Conservation (phyloP, 441 rosid genomes). For the Erodium chrysanthum region DNA sequence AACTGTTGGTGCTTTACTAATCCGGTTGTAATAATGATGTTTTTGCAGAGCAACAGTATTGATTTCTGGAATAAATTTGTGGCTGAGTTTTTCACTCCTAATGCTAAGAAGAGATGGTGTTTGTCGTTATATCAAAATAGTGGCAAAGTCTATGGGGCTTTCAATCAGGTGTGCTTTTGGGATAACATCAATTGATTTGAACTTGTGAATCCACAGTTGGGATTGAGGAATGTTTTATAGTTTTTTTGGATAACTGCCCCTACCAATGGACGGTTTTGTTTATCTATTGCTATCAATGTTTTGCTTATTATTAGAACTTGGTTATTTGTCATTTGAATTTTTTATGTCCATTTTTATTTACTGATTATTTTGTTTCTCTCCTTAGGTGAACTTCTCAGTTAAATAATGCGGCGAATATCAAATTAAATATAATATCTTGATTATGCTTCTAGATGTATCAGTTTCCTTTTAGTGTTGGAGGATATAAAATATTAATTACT, state of each 20-base stretch:
- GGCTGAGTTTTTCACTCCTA: slow-evolving; percentile 47
- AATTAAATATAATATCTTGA: not conserved
- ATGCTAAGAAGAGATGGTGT: slow-evolving; percentile 55
- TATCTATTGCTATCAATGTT: not conserved
- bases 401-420: not conserved
- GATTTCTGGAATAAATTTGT: slow-evolving; percentile 58
- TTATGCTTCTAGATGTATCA: not conserved
- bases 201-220: not conserved
- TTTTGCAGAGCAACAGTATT: slow-evolving; percentile 45
- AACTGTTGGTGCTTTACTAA: slow-evolving; percentile 6
- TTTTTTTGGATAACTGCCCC: not conserved
- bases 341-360: not conserved
- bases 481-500: slow-evolving; percentile 14
- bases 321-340: not conserved
- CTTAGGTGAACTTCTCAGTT: not conserved
- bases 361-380: not conserved
- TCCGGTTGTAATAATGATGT: not conserved
- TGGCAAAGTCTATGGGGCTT: slow-evolving; percentile 52
- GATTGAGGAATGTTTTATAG: not conserved
- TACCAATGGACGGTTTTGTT: not conserved
- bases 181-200: not conserved
- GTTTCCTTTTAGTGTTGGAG: not conserved
- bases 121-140: slow-evolving; percentile 53
- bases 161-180: slow-evolving; percentile 40
- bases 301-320: not conserved